Percentiles rank a stretch among this genome's conserved stretches.
Evolutionary conservation across 352 stramenopile species (phyloP).

Genomic region (Phytophthora constricta): DNA sequence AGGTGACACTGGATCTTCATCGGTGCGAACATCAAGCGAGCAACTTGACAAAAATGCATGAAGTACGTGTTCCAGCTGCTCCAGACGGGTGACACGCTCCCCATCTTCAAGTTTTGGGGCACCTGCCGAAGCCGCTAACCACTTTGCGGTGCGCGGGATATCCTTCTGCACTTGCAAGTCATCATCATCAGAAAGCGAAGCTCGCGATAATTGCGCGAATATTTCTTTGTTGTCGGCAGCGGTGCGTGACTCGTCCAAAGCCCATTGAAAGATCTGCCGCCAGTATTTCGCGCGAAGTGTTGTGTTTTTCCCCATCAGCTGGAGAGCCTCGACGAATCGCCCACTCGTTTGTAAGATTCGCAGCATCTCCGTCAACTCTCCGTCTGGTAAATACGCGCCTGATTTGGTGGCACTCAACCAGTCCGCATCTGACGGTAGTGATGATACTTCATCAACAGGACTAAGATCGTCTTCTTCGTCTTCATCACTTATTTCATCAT

Average conservation of each 20-base stretch:
- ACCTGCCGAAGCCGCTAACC: slow-evolving; percentile 64
- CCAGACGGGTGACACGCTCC: slow-evolving; percentile 41
- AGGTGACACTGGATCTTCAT: slow-evolving; percentile 34
- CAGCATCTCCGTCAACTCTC: slow-evolving; percentile 63
- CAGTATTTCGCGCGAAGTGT: slow-evolving; percentile 60
- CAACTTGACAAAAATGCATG: slow-evolving; percentile 77
- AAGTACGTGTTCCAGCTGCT: slow-evolving; percentile 55
- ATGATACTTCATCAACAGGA: slow-evolving; percentile 3
- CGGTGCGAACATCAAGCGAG: slow-evolving; percentile 51
- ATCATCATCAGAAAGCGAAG: slow-evolving; percentile 59
- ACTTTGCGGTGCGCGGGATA: slow-evolving; percentile 80
- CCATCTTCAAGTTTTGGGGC: slow-evolving; percentile 53
- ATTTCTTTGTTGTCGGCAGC: slow-evolving; percentile 11
- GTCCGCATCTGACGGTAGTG: slow-evolving; percentile 18
- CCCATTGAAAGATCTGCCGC: slow-evolving; percentile 73
- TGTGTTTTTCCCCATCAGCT: slow-evolving; percentile 71
- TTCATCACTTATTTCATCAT: slow-evolving; percentile 11
- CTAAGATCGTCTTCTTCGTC: slow-evolving; percentile 28
- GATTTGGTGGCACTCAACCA: slow-evolving; percentile 31
- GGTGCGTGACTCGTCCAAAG: slow-evolving; percentile 33
- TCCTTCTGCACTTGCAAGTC: slow-evolving; percentile 81
- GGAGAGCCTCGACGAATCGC: slow-evolving; percentile 76
- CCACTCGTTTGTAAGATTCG: slow-evolving; percentile 64
- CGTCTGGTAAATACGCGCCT: slow-evolving; percentile 46
- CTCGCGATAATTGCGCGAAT: slow-evolving; percentile 27